Evolutionary conservation across 169 alveolate species (phyloP).

Genomic region (Plasmodium vivax): DNA sequence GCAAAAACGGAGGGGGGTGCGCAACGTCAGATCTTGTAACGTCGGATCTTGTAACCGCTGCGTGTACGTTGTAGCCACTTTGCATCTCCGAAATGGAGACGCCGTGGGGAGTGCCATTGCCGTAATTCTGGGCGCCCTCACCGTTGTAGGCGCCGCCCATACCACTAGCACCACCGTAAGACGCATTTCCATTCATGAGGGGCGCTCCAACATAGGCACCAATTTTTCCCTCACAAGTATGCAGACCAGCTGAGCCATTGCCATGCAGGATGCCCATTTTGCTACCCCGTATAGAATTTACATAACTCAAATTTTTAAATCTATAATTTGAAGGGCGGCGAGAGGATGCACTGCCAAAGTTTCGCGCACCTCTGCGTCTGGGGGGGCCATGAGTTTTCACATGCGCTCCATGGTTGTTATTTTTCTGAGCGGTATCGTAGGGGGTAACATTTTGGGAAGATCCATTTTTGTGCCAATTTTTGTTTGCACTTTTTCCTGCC

Average conservation of each 20-base stretch:
- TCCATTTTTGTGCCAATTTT: not conserved
- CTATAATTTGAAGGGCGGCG: not conserved
- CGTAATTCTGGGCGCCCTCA: not conserved
- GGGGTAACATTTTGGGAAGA: not conserved
- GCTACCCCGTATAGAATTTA: not conserved
- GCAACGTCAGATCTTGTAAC: too few species aligned
- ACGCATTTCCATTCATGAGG: not conserved
- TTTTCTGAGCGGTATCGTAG: not conserved
- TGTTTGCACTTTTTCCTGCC: not conserved
- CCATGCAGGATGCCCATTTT: not conserved
- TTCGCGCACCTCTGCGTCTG: not conserved
- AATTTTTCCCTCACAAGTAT: not conserved
- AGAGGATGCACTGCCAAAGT: not conserved
- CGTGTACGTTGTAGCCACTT: not conserved
- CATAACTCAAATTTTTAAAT: constrained; percentile 34
- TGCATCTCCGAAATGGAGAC: not conserved
- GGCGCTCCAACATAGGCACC: not conserved
- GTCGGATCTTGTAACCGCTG: not conserved
- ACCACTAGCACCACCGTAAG: not conserved
- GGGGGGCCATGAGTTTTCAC: not conserved
- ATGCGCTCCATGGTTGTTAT: not conserved
- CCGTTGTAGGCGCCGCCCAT: not conserved
- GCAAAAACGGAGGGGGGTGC: not conserved
- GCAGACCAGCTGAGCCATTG: not conserved
- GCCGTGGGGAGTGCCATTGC: not conserved